Evolutionary conservation across 1,139 yeast species (phyloP).

Genomic region (Geotrichum fermentans): DNA sequence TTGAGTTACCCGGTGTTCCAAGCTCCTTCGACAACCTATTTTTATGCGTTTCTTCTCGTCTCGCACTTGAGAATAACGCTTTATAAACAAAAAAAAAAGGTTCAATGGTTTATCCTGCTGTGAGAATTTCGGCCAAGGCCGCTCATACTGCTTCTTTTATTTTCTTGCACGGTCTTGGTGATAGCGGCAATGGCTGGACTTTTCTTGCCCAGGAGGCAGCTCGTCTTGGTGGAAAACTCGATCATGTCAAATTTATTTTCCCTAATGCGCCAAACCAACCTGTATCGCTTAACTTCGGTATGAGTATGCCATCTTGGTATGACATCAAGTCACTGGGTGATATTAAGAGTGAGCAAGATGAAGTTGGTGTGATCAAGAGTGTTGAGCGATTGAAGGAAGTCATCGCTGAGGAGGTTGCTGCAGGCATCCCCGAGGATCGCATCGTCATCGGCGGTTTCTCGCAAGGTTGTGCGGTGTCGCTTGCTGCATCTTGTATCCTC

Average conservation of each 20-base stretch:
- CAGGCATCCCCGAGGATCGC: slow-evolving; percentile 62
- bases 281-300: slow-evolving; percentile 63
- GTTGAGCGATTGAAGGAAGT: slow-evolving; percentile 50
- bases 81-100: too few relatives aligned
- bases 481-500: slow-evolving; percentile 44
- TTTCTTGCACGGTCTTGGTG: slow-evolving; percentile 88
- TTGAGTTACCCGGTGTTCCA: too few relatives aligned
- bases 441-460: slow-evolving; percentile 90
- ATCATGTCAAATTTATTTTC: slow-evolving; percentile 68
- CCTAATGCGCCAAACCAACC: slow-evolving; percentile 83
- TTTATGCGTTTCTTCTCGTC: too few relatives aligned
- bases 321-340: slow-evolving; percentile 61
- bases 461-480: slow-evolving; percentile 83
- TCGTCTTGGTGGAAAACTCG: slow-evolving; percentile 41
- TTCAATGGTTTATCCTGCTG: slow-evolving; percentile 23
- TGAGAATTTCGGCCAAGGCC: slow-evolving; percentile 24
- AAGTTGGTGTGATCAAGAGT: slow-evolving; percentile 57
- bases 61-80: too few relatives aligned
- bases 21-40: too few relatives aligned
- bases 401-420: slow-evolving; percentile 58
- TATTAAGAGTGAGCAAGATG: slow-evolving; percentile 49
- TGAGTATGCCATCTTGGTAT: slow-evolving; percentile 81
- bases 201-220: slow-evolving; percentile 51
- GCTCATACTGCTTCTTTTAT: slow-evolving; percentile 63
- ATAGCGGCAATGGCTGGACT: slow-evolving; percentile 83